Evolutionary conservation across 2,329 filamentous ascomycete genomes (phyloP).

Genomic region (Xylaria digitata): DNA sequence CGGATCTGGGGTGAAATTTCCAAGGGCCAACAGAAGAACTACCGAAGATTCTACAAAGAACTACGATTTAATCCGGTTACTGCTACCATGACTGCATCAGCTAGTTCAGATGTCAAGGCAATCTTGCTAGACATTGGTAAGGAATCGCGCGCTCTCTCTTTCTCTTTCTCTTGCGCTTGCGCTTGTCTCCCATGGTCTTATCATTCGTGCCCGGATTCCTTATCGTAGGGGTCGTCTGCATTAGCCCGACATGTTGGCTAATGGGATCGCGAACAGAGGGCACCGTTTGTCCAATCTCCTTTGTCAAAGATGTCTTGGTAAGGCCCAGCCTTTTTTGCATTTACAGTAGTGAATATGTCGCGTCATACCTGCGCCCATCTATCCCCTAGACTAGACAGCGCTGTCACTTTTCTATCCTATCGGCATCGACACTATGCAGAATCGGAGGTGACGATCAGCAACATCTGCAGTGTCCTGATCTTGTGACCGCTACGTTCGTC

Average conservation of each 20-base stretch:
- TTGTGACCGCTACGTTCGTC: constrained; percentile 36
- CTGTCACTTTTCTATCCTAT: constrained; percentile 30
- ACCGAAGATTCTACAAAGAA: constrained; percentile 16
- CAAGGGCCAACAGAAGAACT: constrained; percentile 14
- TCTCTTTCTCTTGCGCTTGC: too few species aligned
- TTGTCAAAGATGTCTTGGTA: constrained; percentile 86
- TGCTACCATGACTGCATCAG: constrained; percentile 50
- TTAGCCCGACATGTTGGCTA: constrained; percentile 56
- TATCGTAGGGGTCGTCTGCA: constrained; percentile 46
- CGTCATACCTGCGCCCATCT: constrained; percentile 10
- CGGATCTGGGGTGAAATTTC: constrained; percentile 18
- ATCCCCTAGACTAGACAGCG: neutral
- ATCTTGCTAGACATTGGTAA: constrained; percentile 70
- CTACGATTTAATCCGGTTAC: constrained; percentile 20
- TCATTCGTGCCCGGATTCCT: constrained; percentile 33
- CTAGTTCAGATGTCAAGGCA: constrained; percentile 54
- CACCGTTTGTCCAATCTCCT: constrained; percentile 84
- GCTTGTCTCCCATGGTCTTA: constrained; percentile 35
- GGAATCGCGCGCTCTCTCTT: constrained; percentile 44
- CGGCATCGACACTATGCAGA: constrained; percentile 38
- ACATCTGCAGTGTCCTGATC: constrained; percentile 32
- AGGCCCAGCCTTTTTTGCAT: constrained; percentile 53
- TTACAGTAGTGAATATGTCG: constrained; percentile 22
- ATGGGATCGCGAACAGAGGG: constrained; percentile 69
- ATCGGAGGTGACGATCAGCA: constrained; percentile 41